A percentile compares a stretch with the other conserved stretches of the same genome.
Conservation (phyloP, 2,329 filamentous ascomycete species). For the Cercospora janseana region DNA sequence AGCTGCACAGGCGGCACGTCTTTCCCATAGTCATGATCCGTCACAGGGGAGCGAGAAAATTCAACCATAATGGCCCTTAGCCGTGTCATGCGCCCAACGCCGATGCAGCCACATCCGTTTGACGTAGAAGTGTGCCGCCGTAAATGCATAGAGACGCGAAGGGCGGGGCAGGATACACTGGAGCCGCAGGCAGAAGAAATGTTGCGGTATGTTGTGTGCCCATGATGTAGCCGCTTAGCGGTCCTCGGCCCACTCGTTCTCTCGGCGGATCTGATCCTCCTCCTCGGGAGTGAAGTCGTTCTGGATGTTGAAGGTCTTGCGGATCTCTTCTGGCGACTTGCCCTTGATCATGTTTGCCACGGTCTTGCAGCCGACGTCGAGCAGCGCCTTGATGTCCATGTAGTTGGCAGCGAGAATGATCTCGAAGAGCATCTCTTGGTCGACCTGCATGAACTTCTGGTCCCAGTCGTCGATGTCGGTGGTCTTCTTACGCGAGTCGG, state of each 20-base stretch:
- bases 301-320: conserved; percentile 99
- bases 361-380: conserved; percentile 98
- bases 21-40: conserved; percentile 2
- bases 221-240: conserved; percentile 28
- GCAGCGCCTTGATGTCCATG: conserved; percentile 95
- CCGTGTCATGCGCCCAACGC: conserved; percentile 14
- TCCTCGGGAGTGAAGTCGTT: conserved; percentile 99
- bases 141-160: conserved; percentile 7
- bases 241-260: conserved; percentile 53
- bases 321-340: conserved; percentile 98
- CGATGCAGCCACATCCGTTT: conserved; percentile 18
- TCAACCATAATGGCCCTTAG: conserved; percentile 1
- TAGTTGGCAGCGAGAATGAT: conserved; percentile 99
- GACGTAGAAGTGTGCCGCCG: conserved; percentile 15
- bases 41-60: not conserved
- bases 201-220: not conserved
- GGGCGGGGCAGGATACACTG: not conserved
- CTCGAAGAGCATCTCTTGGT: conserved; percentile 99
- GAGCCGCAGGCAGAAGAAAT: not conserved
- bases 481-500: conserved; percentile 93
- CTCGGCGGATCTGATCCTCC: conserved; percentile 79
- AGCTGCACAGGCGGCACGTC: conserved; percentile 6
- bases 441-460: conserved; percentile 99
- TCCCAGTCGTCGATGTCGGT: conserved; percentile 99
- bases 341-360: conserved; percentile 99